Evolutionary conservation across 192 early-diverging fungal genomes (phyloP).

Genomic region (Bifiguratus adelaidae): DNA sequence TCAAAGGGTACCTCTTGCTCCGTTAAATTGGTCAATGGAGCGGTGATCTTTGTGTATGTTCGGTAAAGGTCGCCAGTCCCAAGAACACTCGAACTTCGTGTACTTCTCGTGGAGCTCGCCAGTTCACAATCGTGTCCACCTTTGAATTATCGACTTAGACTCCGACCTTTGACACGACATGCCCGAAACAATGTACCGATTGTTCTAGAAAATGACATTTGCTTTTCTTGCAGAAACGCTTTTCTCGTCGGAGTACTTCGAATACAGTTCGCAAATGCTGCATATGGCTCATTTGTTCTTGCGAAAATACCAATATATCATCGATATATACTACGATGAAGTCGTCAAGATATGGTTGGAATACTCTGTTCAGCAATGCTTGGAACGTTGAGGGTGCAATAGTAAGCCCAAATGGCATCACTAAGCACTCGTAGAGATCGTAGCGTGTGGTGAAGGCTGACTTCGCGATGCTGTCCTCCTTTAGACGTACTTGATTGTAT

Average conservation of each 20-base stretch:
- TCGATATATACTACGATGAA: constrained; percentile 27
- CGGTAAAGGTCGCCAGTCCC: no score
- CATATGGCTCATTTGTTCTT: constrained; percentile 14
- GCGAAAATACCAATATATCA: constrained; percentile 24
- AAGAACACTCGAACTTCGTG: no score
- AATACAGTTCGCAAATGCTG: constrained; percentile 9
- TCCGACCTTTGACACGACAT: no score
- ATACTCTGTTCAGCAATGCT: constrained; percentile 1
- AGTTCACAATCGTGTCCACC: no score
- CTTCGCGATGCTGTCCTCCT: constrained; percentile 8
- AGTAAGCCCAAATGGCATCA: constrained; percentile 55
- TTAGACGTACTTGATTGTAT: constrained; percentile 23
- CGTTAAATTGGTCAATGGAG: no score
- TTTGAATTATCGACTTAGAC: no score
- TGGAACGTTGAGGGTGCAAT: constrained; percentile 14
- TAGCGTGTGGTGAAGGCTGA: constrained; percentile 19
- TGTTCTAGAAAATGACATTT: no score
- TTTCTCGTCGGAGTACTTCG: neutral
- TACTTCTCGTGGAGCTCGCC: no score
- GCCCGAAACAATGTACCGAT: no score
- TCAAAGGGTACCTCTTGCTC: no score
- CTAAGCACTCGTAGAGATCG: constrained; percentile 25
- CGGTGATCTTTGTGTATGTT: no score
- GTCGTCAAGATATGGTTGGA: neutral
- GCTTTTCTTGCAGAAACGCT: no score